These are phyloP conservation scores for Drechslera avenae DNA, from an alignment of 2,329 filamentous ascomycete species.

Conservation along the genomic window DNA sequence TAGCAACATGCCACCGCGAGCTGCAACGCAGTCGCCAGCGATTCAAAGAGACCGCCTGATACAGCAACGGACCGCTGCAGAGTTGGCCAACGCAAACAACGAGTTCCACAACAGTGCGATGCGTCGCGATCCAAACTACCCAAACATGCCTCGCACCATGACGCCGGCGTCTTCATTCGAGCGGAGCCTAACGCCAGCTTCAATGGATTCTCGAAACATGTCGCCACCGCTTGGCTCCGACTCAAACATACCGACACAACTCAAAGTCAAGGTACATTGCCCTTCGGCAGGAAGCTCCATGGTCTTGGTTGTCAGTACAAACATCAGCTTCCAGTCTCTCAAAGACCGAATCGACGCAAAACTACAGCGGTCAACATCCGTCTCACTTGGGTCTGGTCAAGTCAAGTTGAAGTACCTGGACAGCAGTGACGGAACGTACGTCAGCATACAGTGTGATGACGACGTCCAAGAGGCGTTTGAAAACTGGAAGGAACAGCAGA, in stretches of 20 bases:
- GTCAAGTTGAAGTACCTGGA: conserved; percentile 90
- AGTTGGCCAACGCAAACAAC: conserved; percentile 49
- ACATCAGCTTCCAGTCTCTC: conserved; percentile 90
- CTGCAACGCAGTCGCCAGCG: conserved; percentile 73
- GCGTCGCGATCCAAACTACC: conserved; percentile 40
- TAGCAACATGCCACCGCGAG: conserved; percentile 70
- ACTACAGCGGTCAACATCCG: conserved; percentile 81
- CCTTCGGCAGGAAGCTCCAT: conserved; percentile 79
- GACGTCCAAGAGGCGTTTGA: conserved; percentile 95
- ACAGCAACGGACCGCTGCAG: conserved; percentile 45
- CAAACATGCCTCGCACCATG: conserved; percentile 40
- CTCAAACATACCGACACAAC: conserved; percentile 66
- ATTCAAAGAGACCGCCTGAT: conserved; percentile 65
- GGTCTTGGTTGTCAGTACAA: conserved; percentile 93
- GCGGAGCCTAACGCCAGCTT: conserved; percentile 44
- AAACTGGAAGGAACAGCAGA: conserved; percentile 83
- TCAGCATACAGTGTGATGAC: conserved; percentile 93
- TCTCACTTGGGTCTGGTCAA: conserved; percentile 80
- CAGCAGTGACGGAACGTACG: conserved; percentile 76
- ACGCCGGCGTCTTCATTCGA: conserved; percentile 49
- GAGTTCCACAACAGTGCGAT: conserved; percentile 37
- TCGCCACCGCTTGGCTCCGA: conserved; percentile 43
- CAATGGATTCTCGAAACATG: conserved; percentile 47
- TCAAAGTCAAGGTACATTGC: conserved; percentile 95
- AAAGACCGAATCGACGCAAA: conserved; percentile 97